A percentile compares a stretch with the other conserved stretches of the same genome.
Evolutionary conservation across 2,329 filamentous ascomycete species (phyloP).

Genomic region (Aureobasidium sp.): DNA sequence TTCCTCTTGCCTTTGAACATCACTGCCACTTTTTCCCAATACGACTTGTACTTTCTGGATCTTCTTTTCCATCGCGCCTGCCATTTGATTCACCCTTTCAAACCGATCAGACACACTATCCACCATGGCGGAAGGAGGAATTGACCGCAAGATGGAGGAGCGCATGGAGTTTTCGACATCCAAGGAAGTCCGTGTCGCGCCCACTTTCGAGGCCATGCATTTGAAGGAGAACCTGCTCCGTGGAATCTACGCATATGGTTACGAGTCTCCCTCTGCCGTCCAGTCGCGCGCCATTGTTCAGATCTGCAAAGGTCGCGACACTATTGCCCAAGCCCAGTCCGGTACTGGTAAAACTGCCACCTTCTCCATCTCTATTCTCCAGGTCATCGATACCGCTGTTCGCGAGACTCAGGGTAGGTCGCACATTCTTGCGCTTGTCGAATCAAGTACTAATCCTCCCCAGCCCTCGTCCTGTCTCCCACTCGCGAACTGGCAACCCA

Average conservation of each 20-base stretch:
- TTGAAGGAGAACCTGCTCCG: conserved; percentile 95
- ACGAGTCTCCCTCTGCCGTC: conserved; percentile 94
- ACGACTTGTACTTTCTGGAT: not conserved
- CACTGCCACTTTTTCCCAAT: not conserved
- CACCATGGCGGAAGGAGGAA: conserved; percentile 80
- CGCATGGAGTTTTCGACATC: conserved; percentile 97
- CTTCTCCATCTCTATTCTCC: conserved; percentile 92
- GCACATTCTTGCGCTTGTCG: not conserved
- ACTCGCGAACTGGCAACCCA: conserved; percentile 96
- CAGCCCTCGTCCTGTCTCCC: conserved; percentile 84
- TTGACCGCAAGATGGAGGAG: conserved; percentile 91
- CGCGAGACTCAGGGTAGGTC: conserved; percentile 69
- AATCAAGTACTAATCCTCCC: not conserved
- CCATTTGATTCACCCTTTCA: not conserved
- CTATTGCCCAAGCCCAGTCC: conserved; percentile 95
- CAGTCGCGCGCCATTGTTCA: conserved; percentile 98
- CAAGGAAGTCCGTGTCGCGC: conserved; percentile 92
- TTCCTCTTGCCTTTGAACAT: not conserved
- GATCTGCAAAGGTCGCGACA: conserved; percentile 97
- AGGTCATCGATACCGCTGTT: conserved; percentile 89
- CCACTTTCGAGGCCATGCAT: conserved; percentile 93
- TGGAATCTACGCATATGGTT: conserved; percentile 96
- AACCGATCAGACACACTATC: not conserved
- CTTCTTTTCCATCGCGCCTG: not conserved
- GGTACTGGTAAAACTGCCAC: conserved; percentile 96